Evolutionary conservation across 768 basidiomycete genomes (phyloP), one percentile per base, ranked within the genome.

Genomic region (Favolaschia claudopus): DNA sequence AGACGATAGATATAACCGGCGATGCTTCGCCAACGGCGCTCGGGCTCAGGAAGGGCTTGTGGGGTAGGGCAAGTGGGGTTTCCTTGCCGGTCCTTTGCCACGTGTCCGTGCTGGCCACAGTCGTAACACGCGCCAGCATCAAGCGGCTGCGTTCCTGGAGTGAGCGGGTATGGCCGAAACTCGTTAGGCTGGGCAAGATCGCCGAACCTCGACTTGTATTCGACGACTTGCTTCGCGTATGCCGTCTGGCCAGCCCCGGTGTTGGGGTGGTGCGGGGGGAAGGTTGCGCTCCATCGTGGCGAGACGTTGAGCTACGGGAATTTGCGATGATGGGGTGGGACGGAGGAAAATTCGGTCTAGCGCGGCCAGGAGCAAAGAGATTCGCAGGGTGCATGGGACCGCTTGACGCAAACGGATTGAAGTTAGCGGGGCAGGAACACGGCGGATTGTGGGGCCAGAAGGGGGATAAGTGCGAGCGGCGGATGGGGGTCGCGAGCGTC

Each of bases 41-140:
- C 66, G 1, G 62, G 33, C 5, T 27, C 20, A 1, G 66, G 67
- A 19, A 68, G 49, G 3, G 31, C n/a, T n/a, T n/a, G 4, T 10
- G 54, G 31, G 19, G 34, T 55, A 4, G 48, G 3, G 47, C 66
- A 67, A 5, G n/a, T n/a, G n/a, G n/a, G n/a, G n/a, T n/a, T n/a
- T n/a, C n/a, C n/a, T n/a, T n/a, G n/a, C n/a, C n/a, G n/a, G n/a
- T 29, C 45, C 6, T 20, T 20, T 0, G 24, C n/a, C 12, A 32
- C 14, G 39, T 66, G 67, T n/a, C 62, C 58, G 3, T 39, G 5
- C 5, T 64, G 43, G 1, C 67, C 68, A 37, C 70, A 71, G 15
- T 46, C 57, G 62, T 50, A 69, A 36, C 68, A 70, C 31, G 64
- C 67, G 6, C 64, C 58, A 27, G 60, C 40, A 2, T 48, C 48